Conservation (phyloP, 768 basidiomycete species). For the Cyathus striatus region DNA sequence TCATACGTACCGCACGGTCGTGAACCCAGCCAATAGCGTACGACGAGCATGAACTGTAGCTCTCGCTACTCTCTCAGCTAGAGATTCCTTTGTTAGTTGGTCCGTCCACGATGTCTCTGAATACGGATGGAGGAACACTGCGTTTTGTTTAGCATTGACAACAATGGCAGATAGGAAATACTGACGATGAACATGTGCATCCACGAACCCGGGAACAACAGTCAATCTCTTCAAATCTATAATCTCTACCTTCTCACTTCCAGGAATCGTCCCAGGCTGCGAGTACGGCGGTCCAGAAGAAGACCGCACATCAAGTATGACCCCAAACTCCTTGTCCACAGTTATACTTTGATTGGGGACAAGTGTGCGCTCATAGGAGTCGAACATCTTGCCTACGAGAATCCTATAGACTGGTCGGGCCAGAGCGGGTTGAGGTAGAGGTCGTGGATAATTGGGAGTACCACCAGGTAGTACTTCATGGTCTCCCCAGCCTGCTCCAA, state of each 20-base stretch:
- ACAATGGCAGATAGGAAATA: neutral
- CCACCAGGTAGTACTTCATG: too few species aligned
- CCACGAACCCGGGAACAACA: conserved; percentile 54
- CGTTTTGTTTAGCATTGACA: neutral
- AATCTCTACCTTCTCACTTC: conserved; percentile 5
- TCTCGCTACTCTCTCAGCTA: conserved; percentile 55
- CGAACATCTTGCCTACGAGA: conserved; percentile 46
- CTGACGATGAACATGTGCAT: conserved; percentile 49
- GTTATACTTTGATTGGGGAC: conserved; percentile 41
- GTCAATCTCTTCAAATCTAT: conserved; percentile 42
- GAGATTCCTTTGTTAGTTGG: conserved; percentile 52
- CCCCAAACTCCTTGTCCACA: conserved; percentile 38
- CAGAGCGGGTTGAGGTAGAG: too few species aligned
- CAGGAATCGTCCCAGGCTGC: neutral
- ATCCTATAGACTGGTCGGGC: conserved; percentile 13
- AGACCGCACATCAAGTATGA: conserved; percentile 38
- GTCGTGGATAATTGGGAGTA: too few species aligned
- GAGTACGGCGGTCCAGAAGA: neutral
- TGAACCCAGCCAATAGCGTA: conserved; percentile 60
- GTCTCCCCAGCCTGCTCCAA: too few species aligned
- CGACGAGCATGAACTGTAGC: conserved; percentile 54
- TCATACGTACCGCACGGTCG: conserved; percentile 44
- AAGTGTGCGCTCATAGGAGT: conserved; percentile 36
- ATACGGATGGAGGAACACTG: conserved; percentile 61
- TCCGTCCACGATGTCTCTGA: conserved; percentile 57